These are phyloP conservation scores for Ogataea trehalophila DNA, from an alignment of 805 yeast genomes.

Conservation along the genomic window DNA sequence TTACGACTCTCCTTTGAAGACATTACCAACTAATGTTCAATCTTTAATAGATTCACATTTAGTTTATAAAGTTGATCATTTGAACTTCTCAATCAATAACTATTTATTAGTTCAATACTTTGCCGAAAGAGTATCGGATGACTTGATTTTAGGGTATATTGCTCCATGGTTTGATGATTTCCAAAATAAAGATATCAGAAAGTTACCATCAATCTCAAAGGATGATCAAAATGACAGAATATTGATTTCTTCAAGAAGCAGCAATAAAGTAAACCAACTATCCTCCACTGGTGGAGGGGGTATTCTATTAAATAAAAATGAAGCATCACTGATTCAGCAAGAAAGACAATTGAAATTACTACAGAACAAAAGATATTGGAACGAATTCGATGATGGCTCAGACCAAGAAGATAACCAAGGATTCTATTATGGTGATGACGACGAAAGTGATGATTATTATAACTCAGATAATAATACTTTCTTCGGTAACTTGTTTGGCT, in stretches of 20 bases:
- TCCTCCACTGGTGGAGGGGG: constrained; percentile 13
- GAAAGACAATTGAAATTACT: constrained; percentile 6
- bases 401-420: constrained; percentile 40
- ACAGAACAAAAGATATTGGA: constrained; percentile 47
- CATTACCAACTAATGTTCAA: constrained; percentile 33
- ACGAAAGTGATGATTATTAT: constrained; percentile 7
- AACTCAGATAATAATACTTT: constrained; percentile 4
- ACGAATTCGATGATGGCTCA: constrained; percentile 60
- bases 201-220: constrained; percentile 31
- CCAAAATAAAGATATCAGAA: constrained; percentile 37
- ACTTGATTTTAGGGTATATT: constrained; percentile 21
- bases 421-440: constrained; percentile 33
- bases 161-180: constrained; percentile 31
- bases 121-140: constrained; percentile 16
- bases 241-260: background rate
- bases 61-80: constrained; percentile 39
- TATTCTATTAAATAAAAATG: constrained; percentile 29
- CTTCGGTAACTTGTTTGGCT: constrained; percentile 15
- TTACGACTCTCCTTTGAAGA: constrained; percentile 34
- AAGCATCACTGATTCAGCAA: constrained; percentile 9
- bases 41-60: constrained; percentile 43
- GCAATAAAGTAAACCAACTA: background rate
- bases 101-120: constrained; percentile 24
- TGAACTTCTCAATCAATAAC: constrained; percentile 30
- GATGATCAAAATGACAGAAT: constrained; percentile 3